phyloP scores from a whole-genome alignment of 768 basidiomycete species.

The Tubosaeta sp. region DNA sequence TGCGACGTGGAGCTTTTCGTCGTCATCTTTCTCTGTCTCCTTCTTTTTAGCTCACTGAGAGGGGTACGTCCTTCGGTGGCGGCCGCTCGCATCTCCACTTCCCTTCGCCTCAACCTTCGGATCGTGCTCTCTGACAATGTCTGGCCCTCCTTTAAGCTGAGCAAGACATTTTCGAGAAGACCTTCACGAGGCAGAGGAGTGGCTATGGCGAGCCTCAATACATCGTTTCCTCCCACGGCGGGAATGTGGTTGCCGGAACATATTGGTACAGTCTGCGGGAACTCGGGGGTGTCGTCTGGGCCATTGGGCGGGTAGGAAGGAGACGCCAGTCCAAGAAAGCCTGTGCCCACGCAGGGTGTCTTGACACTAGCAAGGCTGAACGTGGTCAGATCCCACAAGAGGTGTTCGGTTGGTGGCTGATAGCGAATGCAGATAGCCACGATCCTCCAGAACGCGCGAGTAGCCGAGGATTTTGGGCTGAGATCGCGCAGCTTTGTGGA shows the following conservation, averaged over 20 bases:
- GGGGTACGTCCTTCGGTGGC: slow-evolving; percentile 20
- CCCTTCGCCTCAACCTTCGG: slow-evolving; percentile 23
- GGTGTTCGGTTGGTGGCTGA: slow-evolving; percentile 17
- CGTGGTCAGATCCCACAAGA: slow-evolving; percentile 16
- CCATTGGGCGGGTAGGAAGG: background rate
- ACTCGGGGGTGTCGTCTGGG: slow-evolving; percentile 21
- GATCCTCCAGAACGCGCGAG: slow-evolving; percentile 24
- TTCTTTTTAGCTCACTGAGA: slow-evolving; percentile 20
- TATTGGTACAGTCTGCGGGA: slow-evolving; percentile 14
- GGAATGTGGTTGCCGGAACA: slow-evolving; percentile 9
- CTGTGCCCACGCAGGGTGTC: slow-evolving; percentile 15
- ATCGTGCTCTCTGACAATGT: slow-evolving; percentile 23
- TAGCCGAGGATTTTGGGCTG: slow-evolving; percentile 20
- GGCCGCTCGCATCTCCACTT: slow-evolving; percentile 17
- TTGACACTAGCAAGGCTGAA: slow-evolving; percentile 26
- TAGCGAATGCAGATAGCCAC: slow-evolving; percentile 24
- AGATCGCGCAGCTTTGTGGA: slow-evolving; percentile 24
- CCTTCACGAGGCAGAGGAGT: slow-evolving; percentile 22
- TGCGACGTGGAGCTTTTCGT: slow-evolving; percentile 1
- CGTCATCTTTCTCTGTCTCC: slow-evolving; percentile 16
- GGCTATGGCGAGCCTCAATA: slow-evolving; percentile 9
- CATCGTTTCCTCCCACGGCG: slow-evolving; percentile 1
- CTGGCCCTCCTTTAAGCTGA: slow-evolving; percentile 23
- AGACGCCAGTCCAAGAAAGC: slow-evolving; percentile 20
- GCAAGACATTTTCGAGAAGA: slow-evolving; percentile 16